Conservation (phyloP, 441 rosid species). For the Sinapis alba region DNA sequence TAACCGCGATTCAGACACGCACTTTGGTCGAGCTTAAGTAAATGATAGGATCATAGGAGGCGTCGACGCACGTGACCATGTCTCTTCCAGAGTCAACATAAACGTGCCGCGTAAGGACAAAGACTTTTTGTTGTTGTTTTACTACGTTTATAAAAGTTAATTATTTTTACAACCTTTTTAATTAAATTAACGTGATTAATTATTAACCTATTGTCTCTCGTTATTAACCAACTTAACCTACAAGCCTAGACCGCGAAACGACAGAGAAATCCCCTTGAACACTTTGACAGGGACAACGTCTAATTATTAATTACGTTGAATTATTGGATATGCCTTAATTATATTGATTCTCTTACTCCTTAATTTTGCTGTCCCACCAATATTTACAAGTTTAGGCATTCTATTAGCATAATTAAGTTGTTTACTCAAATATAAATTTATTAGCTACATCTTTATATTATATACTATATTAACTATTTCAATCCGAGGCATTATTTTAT, state of each 20-base stretch:
- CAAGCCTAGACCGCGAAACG: constrained; percentile 32
- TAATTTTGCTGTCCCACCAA: constrained; percentile 30
- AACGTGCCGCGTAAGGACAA: constrained; percentile 35
- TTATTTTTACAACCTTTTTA: neutral
- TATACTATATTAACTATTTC: neutral
- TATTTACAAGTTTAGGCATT: constrained; percentile 6
- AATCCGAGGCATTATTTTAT: constrained; percentile 3
- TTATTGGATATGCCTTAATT: constrained; percentile 29
- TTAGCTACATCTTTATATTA: neutral
- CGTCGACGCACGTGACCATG: constrained; percentile 35
- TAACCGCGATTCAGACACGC: constrained; percentile 38
- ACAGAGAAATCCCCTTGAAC: constrained; percentile 34
- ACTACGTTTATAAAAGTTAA: constrained; percentile 15
- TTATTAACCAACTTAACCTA: constrained; percentile 31
- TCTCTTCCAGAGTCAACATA: constrained; percentile 33
- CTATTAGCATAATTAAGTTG: neutral
- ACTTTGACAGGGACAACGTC: constrained; percentile 24
- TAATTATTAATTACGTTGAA: constrained; percentile 35
- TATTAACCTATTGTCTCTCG: constrained; percentile 20
- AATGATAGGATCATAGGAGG: neutral
- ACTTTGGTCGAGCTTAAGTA: constrained; percentile 19
- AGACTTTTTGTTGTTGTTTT: constrained; percentile 25
- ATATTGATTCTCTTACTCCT: constrained; percentile 12
- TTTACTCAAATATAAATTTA: neutral
- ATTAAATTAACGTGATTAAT: constrained; percentile 15